These are phyloP conservation scores for Lepidium africanum DNA, from an alignment of 345 rosid species.

Conservation along the genomic window DNA sequence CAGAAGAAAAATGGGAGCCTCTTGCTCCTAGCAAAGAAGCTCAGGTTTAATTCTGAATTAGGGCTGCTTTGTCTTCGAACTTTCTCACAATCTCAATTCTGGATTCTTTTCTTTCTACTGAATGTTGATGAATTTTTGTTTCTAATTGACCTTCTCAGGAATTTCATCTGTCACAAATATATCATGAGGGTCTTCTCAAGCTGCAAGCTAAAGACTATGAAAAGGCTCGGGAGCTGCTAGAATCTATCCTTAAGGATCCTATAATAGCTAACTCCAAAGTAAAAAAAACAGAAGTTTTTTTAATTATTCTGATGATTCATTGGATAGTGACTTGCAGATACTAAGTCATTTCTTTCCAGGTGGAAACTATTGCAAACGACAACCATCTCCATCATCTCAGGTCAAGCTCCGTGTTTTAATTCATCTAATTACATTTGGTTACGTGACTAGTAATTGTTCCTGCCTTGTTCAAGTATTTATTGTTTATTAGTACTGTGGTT, in stretches of 20 bases:
- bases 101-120: background rate
- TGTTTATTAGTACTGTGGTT: background rate
- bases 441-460: slow-evolving; percentile 5
- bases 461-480: background rate
- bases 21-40: slow-evolving; percentile 98
- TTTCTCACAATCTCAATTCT: background rate
- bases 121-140: background rate
- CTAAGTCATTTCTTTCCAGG: slow-evolving; percentile 36
- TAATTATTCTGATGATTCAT: background rate
- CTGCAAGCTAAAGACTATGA: slow-evolving; percentile 83
- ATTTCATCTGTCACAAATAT: slow-evolving; percentile 83
- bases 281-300: background rate
- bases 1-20: slow-evolving; percentile 88
- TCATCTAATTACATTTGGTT: background rate
- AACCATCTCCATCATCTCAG: slow-evolving; percentile 86
- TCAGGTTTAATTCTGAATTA: slow-evolving; percentile 44
- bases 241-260: slow-evolving; percentile 81
- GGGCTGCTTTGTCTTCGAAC: background rate
- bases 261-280: slow-evolving; percentile 67
- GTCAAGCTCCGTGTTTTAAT: slow-evolving; percentile 28
- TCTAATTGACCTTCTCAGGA: slow-evolving; percentile 41
- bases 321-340: background rate
- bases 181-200: slow-evolving; percentile 85
- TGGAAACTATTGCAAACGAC: slow-evolving; percentile 50
- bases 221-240: slow-evolving; percentile 67